Evolutionary conservation across 768 basidiomycete species (phyloP).

Genomic region (Naganishia randhawae): DNA sequence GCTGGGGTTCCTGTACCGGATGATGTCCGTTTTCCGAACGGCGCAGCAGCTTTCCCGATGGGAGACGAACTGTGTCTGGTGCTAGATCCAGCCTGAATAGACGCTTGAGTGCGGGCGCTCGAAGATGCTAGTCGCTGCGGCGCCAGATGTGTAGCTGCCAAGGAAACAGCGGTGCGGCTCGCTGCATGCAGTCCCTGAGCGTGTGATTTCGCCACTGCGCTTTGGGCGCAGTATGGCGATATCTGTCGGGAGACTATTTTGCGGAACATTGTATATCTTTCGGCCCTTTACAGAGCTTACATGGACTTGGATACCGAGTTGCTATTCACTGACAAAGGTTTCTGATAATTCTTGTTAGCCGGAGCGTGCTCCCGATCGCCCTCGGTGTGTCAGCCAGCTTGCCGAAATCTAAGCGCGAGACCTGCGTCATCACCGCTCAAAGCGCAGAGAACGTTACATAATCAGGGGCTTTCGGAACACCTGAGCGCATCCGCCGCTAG

Average conservation of each 20-base stretch:
- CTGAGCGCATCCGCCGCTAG: too few relatives aligned
- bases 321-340: background rate
- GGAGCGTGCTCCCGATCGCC: too few relatives aligned
- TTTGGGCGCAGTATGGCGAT: background rate
- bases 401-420: too few relatives aligned
- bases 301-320: too few relatives aligned
- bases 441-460: too few relatives aligned
- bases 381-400: too few relatives aligned
- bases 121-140: background rate
- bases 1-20: conserved; percentile 1
- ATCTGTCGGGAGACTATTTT: background rate
- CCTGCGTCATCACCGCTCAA: too few relatives aligned
- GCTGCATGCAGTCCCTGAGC: background rate
- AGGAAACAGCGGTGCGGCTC: background rate
- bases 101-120: background rate
- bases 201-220: background rate
- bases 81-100: conserved; percentile 17
- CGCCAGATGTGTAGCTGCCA: background rate
- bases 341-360: background rate
- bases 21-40: conserved; percentile 12
- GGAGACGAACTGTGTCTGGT: background rate
- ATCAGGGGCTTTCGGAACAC: too few relatives aligned
- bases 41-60: background rate
- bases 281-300: background rate
- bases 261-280: background rate